These are phyloP conservation scores for Suillus subalutaceus DNA, from an alignment of 768 basidiomycete genomes.

Conservation along the genomic window DNA sequence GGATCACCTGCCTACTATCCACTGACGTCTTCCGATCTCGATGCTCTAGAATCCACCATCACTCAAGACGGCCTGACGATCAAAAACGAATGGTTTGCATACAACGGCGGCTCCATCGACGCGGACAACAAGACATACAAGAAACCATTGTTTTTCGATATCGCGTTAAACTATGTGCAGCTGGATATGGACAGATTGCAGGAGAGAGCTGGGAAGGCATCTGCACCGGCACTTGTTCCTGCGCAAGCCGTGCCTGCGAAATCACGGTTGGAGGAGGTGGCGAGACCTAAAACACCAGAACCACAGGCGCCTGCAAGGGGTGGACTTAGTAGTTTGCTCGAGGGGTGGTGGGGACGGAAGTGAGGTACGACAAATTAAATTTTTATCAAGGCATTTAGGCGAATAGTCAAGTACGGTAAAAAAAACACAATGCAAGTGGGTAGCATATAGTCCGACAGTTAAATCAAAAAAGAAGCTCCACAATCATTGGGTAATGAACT, in stretches of 20 bases:
- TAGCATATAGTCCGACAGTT: slow-evolving; percentile 17
- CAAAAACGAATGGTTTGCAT: slow-evolving; percentile 79
- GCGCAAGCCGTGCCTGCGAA: slow-evolving; percentile 39
- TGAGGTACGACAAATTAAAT: neutral
- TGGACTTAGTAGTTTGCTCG: slow-evolving; percentile 68
- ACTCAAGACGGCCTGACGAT: slow-evolving; percentile 47
- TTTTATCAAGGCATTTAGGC: neutral
- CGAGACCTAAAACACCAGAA: slow-evolving; percentile 50
- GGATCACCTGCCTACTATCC: slow-evolving; percentile 55
- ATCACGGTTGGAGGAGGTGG: slow-evolving; percentile 59
- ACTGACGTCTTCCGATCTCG: slow-evolving; percentile 45
- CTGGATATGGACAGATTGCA: slow-evolving; percentile 80
- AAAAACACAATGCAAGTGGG: slow-evolving; percentile 1
- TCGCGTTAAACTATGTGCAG: slow-evolving; percentile 90
- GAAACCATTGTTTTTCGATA: slow-evolving; percentile 93
- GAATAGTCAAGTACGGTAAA: neutral
- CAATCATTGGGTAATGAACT: slow-evolving; percentile 30
- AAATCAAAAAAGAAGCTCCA: slow-evolving; percentile 16
- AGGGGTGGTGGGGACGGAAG: slow-evolving; percentile 71
- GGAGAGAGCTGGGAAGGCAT: slow-evolving; percentile 66
- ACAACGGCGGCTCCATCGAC: slow-evolving; percentile 65
- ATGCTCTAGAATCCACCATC: slow-evolving; percentile 56
- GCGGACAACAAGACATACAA: slow-evolving; percentile 54
- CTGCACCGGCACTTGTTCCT: slow-evolving; percentile 24
- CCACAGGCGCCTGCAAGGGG: slow-evolving; percentile 46